Evolutionary conservation across 305 asterid genomes (phyloP).

Genomic region (Ilex paraguariensis): DNA sequence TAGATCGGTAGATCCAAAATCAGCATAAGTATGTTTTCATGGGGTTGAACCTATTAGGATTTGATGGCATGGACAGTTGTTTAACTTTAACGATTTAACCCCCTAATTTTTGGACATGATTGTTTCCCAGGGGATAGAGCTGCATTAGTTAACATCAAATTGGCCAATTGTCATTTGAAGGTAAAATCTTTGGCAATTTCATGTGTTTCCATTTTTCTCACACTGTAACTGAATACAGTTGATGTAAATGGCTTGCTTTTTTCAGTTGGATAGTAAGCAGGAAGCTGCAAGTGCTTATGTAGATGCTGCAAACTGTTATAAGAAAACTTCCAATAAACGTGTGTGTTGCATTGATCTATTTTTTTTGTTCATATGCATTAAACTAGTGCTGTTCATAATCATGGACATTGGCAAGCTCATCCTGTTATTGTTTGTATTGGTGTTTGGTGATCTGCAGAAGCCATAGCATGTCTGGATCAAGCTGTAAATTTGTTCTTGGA

Average conservation of each 20-base stretch:
- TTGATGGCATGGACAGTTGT: not conserved
- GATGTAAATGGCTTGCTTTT: not conserved
- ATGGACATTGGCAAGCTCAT: not conserved
- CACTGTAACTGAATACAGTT: too few relatives aligned
- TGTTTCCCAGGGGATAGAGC: constrained; percentile 39
- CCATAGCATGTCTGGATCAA: constrained; percentile 33
- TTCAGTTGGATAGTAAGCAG: constrained; percentile 33
- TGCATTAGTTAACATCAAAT: constrained; percentile 31
- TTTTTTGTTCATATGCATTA: too few relatives aligned
- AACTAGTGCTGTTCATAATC: not conserved
- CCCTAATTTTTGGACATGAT: constrained; percentile 1
- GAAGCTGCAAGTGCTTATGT: constrained; percentile 44
- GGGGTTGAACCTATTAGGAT: not conserved
- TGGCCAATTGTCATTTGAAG: constrained; percentile 33
- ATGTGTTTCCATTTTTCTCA: not conserved
- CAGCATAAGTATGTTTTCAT: not conserved
- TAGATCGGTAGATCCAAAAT: not conserved
- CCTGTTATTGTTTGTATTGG: not conserved
- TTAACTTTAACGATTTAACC: not conserved
- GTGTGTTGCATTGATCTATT: constrained; percentile 5
- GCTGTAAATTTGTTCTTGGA: constrained; percentile 32
- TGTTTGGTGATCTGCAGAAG: constrained; percentile 21
- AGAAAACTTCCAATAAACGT: constrained; percentile 38
- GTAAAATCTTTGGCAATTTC: constrained; percentile 1
- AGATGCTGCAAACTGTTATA: constrained; percentile 41